A percentile compares a stretch with the other conserved stretches of the same genome.
Conservation (phyloP, 208 protist genomes). For the Leptomonas pyrrhocoris region DNA sequence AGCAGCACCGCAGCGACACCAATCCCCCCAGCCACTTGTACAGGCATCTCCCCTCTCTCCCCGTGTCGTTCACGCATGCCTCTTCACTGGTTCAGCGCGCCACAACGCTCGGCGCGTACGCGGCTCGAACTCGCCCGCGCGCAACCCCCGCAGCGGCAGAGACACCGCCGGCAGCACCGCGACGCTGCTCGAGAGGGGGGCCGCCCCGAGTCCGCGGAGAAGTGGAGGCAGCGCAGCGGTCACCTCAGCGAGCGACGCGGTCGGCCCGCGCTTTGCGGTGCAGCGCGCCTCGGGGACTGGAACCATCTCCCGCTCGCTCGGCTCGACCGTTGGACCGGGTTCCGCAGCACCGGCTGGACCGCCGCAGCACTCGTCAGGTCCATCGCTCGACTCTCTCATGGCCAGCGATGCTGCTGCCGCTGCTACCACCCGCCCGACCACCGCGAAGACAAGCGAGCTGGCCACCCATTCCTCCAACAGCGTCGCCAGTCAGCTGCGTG, state of each 20-base stretch:
- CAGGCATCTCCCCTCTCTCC: neutral
- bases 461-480: no score
- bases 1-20: neutral
- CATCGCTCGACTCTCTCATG: neutral
- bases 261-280: neutral
- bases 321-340: conserved; percentile 1
- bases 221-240: neutral
- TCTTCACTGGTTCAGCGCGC: neutral
- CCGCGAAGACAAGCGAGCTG: neutral
- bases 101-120: neutral
- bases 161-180: neutral
- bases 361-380: neutral
- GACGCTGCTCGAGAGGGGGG: neutral
- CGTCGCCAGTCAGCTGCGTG: neutral
- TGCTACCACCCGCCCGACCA: neutral
- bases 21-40: neutral
- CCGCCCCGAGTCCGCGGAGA: conserved; percentile 5
- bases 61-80: neutral
- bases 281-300: neutral
- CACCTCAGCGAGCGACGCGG: neutral
- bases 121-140: neutral
- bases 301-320: conserved; percentile 9
- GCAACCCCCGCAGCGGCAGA: neutral
- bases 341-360: neutral
- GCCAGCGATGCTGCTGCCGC: no score